These are phyloP conservation scores for Neofusicoccum laricinum DNA, from an alignment of 2,329 filamentous ascomycete genomes.

Conservation along the genomic window DNA sequence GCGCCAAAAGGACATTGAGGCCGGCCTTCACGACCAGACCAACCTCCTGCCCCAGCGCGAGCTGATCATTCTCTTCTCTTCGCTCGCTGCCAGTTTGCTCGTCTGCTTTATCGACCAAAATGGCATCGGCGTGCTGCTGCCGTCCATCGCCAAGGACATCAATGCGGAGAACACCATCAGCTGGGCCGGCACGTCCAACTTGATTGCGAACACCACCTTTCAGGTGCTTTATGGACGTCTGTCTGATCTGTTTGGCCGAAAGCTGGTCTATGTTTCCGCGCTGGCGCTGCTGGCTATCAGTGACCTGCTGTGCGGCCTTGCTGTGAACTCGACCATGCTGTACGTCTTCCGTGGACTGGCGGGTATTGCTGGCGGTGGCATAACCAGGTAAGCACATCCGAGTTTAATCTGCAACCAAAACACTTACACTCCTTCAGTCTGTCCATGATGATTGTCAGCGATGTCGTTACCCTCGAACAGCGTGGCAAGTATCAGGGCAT, in stretches of 20 bases:
- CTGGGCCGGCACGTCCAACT: slow-evolving; percentile 53
- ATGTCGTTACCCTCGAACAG: slow-evolving; percentile 48
- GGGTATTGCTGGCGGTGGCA: slow-evolving; percentile 61
- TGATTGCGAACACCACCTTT: slow-evolving; percentile 60
- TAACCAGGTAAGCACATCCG: slow-evolving; percentile 37
- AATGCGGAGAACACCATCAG: slow-evolving; percentile 50
- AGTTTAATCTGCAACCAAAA: slow-evolving; percentile 35
- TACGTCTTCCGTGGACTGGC: slow-evolving; percentile 61
- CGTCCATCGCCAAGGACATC: slow-evolving; percentile 36
- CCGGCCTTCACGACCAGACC: slow-evolving; percentile 53
- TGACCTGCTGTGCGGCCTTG: slow-evolving; percentile 59
- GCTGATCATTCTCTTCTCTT: slow-evolving; percentile 51
- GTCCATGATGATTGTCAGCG: slow-evolving; percentile 49
- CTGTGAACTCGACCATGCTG: slow-evolving; percentile 55
- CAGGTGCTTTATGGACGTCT: slow-evolving; percentile 63
- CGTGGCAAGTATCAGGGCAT: slow-evolving; percentile 41
- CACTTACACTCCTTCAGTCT: slow-evolving; percentile 30
- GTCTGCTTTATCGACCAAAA: slow-evolving; percentile 59
- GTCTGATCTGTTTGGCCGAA: slow-evolving; percentile 61
- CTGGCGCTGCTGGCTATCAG: slow-evolving; percentile 53
- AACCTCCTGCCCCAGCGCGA: slow-evolving; percentile 55
- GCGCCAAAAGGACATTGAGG: slow-evolving; percentile 35
- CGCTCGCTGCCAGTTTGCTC: slow-evolving; percentile 52
- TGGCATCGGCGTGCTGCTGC: slow-evolving; percentile 46
- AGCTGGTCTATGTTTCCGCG: slow-evolving; percentile 55